These are phyloP conservation scores for Coniella lustricola DNA, from an alignment of 2,329 filamentous ascomycete species.

Conservation along the genomic window DNA sequence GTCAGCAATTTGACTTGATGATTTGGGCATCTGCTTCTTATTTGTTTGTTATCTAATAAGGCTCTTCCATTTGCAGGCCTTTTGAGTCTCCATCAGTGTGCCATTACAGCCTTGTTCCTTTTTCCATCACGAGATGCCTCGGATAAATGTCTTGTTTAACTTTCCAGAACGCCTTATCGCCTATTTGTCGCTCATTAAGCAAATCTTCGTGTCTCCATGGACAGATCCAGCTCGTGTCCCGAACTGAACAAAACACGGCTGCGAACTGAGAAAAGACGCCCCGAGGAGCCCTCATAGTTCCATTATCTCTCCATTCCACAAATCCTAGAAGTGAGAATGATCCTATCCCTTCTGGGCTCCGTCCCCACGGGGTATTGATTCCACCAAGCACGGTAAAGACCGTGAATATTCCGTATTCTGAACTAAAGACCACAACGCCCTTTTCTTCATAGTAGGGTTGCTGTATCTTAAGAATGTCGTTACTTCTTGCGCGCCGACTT, in stretches of 20 bases:
- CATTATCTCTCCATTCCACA: too few relatives aligned
- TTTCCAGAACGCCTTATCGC: constrained; percentile 2
- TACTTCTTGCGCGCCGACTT: not conserved
- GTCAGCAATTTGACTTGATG: not conserved
- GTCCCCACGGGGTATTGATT: too few relatives aligned
- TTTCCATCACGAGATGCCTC: not conserved
- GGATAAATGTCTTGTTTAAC: not conserved
- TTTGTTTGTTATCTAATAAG: not conserved
- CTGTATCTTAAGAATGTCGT: not conserved
- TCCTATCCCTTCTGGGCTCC: too few relatives aligned
- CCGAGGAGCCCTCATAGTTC: too few relatives aligned
- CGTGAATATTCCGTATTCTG: too few relatives aligned
- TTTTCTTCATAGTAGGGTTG: not conserved
- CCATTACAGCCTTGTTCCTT: not conserved
- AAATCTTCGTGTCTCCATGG: not conserved
- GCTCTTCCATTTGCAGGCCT: not conserved
- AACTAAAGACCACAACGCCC: not conserved
- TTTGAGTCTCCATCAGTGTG: not conserved
- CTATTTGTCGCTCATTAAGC: not conserved
- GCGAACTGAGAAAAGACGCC: too few relatives aligned
- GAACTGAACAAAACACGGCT: too few relatives aligned
- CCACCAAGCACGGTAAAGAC: too few relatives aligned
- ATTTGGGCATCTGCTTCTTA: not conserved
- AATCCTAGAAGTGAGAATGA: too few relatives aligned
- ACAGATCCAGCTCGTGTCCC: too few relatives aligned